These are phyloP conservation scores for Anisodus tanguticus DNA, from an alignment of 257 asterid species.

Conservation along the genomic window DNA sequence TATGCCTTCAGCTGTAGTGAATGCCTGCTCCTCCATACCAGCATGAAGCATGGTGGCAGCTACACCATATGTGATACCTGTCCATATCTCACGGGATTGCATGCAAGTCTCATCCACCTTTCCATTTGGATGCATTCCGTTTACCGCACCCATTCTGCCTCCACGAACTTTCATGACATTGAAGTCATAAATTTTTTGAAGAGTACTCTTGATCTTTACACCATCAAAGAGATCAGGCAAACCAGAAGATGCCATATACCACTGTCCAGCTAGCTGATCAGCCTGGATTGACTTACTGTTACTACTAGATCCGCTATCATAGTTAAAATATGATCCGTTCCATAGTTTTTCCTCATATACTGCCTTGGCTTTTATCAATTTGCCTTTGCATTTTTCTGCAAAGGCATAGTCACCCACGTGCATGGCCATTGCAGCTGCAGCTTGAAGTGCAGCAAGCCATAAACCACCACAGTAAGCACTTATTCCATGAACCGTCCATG, in stretches of 20 bases:
- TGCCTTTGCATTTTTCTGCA: conserved; percentile 72
- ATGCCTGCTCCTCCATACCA: conserved; percentile 96
- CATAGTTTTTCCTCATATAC: conserved; percentile 77
- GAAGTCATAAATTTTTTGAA: conserved; percentile 79
- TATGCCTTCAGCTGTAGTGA: conserved; percentile 86
- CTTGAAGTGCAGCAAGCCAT: conserved; percentile 97
- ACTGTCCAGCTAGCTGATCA: conserved; percentile 96
- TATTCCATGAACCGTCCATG: conserved; percentile 97
- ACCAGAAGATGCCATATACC: conserved; percentile 96
- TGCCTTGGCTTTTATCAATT: conserved; percentile 67
- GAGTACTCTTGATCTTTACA: conserved; percentile 67
- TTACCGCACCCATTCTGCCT: conserved; percentile 95
- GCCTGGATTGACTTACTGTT: conserved; percentile 95
- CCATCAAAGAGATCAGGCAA: conserved; percentile 84
- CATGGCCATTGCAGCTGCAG: conserved; percentile 89
- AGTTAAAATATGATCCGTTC: conserved; percentile 94
- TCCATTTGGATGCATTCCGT: conserved; percentile 97
- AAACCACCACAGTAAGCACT: conserved; percentile 96
- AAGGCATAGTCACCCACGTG: conserved; percentile 79
- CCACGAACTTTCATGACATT: conserved; percentile 88
- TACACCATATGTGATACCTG: conserved; percentile 88
- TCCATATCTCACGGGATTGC: conserved; percentile 98
- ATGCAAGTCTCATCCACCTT: conserved; percentile 97
- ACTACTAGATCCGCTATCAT: conserved; percentile 89
- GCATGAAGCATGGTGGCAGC: conserved; percentile 98